A percentile compares a stretch with the other conserved stretches of the same genome.
phyloP scores from a whole-genome alignment of 2,329 filamentous ascomycete genomes.

The Microcyclosporella mali region DNA sequence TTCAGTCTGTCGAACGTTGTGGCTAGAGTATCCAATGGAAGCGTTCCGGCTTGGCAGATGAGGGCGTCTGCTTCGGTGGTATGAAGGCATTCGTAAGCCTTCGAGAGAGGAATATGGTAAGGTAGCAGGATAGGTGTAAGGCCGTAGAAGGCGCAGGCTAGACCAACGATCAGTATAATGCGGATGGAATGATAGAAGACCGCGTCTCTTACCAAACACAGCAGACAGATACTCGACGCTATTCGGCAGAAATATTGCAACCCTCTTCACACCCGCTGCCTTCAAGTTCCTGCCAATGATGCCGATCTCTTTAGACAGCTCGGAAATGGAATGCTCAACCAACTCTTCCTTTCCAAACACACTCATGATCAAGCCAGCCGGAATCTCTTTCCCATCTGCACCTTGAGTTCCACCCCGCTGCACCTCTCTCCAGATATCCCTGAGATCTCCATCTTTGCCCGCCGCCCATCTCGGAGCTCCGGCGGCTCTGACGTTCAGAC shows the following conservation, averaged over 20 bases:
- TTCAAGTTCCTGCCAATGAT: slow-evolving; percentile 72
- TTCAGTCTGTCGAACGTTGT: slow-evolving; percentile 64
- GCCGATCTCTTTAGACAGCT: slow-evolving; percentile 79
- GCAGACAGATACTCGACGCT: slow-evolving; percentile 78
- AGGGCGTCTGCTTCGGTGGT: slow-evolving; percentile 72
- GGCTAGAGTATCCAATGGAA: slow-evolving; percentile 69
- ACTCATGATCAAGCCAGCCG: slow-evolving; percentile 67
- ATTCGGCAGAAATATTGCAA: slow-evolving; percentile 89
- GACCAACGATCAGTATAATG: no score
- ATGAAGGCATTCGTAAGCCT: slow-evolving; percentile 65
- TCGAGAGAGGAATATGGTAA: slow-evolving; percentile 66
- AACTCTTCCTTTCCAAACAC: slow-evolving; percentile 70
- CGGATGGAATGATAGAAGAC: no score
- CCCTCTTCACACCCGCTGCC: slow-evolving; percentile 61
- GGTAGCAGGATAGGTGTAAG: slow-evolving; percentile 80
- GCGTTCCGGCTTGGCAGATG: slow-evolving; percentile 76
- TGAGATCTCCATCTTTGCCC: slow-evolving; percentile 80
- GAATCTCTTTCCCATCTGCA: slow-evolving; percentile 54
- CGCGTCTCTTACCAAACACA: slow-evolving; percentile 68
- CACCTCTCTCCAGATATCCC: slow-evolving; percentile 81
- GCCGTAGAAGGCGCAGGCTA: slow-evolving; percentile 82
- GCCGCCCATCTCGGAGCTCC: slow-evolving; percentile 74
- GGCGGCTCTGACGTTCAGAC: slow-evolving; percentile 74
- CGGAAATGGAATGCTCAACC: slow-evolving; percentile 62
- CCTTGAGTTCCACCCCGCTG: slow-evolving; percentile 44